Evolutionary conservation across 441 rosid species (phyloP), one percentile per base, ranked within the genome.

Genomic region (Arabidopsis lyrata): DNA sequence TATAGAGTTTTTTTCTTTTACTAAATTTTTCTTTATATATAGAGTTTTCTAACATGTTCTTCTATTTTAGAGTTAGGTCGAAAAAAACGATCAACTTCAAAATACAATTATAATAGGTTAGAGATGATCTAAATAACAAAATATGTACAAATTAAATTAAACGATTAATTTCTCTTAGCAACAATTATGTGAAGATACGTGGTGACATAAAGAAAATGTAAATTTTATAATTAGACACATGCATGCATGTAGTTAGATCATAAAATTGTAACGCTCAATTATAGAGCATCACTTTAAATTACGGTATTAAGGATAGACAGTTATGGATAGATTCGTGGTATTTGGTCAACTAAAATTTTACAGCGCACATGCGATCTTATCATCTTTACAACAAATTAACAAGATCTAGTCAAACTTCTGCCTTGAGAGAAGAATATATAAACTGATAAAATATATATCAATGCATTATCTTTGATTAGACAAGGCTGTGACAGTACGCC

Each of bases 281-380:
- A n/a, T 52, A 22, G 31, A 41, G 44, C 18, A 15, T 29, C 48
- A 68, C 2, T 22, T 59, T 31, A 35, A 18, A 1, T 63, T 53
- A 52, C 36, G 22, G 36, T 20, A 13, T n/a, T 20, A 20, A 49
- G 13, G 29, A 35, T 34, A 6, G 6, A 72, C 41, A 15, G 11
- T 6, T 70, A 16, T 54, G 12, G 1, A 71, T 38, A 38, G 5
- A 42, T 15, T 34, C 44, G 61, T 68, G 42, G 55, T 54, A 39
- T 64, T 18, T 45, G 18, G 53, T 47, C 38, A 50, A 66, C 68
- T 48, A 61, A 42, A 22, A 36, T 49, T 5, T 5, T 20, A 56
- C 22, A 68, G 41, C 6, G 64, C 78, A 75, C 70, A 75, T 75
- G 78, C 65, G 32, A 68, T 75, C 63, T 68, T 62, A 75, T 61